These are phyloP conservation scores for Prunus mira DNA, from an alignment of 306 rosid genomes.

Conservation along the genomic window DNA sequence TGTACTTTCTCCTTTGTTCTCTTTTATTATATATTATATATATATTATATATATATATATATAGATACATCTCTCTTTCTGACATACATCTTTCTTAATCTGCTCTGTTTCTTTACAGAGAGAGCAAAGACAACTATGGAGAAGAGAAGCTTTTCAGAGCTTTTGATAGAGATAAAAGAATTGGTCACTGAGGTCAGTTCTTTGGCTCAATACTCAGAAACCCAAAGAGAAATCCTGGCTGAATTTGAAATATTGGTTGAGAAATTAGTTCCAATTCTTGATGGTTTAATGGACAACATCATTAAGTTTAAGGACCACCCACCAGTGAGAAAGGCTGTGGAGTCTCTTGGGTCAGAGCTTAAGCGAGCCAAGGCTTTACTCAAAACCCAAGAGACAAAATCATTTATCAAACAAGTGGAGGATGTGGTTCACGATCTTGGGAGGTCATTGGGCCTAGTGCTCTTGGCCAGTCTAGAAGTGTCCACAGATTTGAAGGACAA, in stretches of 20 bases:
- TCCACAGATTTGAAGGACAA: constrained; percentile 54
- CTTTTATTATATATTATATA: too few relatives aligned
- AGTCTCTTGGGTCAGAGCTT: constrained; percentile 65
- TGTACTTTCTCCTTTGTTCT: neutral
- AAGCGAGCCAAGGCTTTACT: constrained; percentile 43
- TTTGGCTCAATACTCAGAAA: constrained; percentile 40
- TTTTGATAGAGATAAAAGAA: constrained; percentile 37
- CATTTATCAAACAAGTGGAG: constrained; percentile 49
- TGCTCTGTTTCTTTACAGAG: neutral
- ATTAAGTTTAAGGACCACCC: constrained; percentile 43
- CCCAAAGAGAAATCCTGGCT: constrained; percentile 35
- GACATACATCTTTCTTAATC: neutral
- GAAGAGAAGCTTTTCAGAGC: constrained; percentile 33
- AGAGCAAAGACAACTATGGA: constrained; percentile 31
- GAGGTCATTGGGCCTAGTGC: constrained; percentile 70
- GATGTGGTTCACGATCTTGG: constrained; percentile 67
- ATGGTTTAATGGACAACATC: constrained; percentile 45
- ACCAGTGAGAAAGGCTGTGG: constrained; percentile 60
- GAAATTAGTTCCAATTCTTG: constrained; percentile 51
- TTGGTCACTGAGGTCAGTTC: constrained; percentile 54
- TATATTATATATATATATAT: neutral
- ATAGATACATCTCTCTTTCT: neutral
- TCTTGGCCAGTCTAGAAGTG: constrained; percentile 59
- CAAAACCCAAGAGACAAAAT: constrained; percentile 35
- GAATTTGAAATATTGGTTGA: constrained; percentile 57